These are phyloP conservation scores for Colletotrichum brevisporum DNA, from an alignment of 2,329 filamentous ascomycete species.

Conservation along the genomic window DNA sequence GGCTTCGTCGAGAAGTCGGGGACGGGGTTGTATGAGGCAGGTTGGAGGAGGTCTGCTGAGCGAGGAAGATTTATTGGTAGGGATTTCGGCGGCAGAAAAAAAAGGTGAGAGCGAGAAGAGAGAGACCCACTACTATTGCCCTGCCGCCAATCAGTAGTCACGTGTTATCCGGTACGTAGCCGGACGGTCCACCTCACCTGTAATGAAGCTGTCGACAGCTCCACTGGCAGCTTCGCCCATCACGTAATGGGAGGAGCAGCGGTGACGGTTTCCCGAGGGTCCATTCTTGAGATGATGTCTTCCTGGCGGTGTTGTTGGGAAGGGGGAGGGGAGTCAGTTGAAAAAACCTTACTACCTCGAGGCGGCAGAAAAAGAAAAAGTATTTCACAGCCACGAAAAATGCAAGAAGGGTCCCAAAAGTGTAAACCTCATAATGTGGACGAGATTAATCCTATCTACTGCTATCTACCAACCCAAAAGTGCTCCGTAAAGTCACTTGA, in stretches of 20 bases:
- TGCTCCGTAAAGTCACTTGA: no score
- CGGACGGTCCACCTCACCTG: neutral
- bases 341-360: neutral
- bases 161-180: no score
- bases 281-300: neutral
- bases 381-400: neutral
- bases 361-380: neutral
- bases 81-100: conserved; percentile 17
- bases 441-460: conserved; percentile 20
- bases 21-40: no score
- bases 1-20: no score
- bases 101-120: neutral
- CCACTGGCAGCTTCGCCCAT: neutral
- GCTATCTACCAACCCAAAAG: neutral
- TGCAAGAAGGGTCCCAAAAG: no score
- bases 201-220: conserved; percentile 3
- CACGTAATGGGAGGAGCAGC: conserved; percentile 11
- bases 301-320: no score
- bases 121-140: no score
- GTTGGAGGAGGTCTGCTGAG: conserved; percentile 8
- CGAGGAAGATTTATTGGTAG: neutral
- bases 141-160: no score
- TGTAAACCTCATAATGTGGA: neutral
- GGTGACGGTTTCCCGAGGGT: neutral
- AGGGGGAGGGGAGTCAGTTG: no score